A percentile compares a stretch with the other conserved stretches of the same genome.
phyloP scores from a whole-genome alignment of 2,329 filamentous ascomycete genomes.

The Eurotiales sp. region DNA sequence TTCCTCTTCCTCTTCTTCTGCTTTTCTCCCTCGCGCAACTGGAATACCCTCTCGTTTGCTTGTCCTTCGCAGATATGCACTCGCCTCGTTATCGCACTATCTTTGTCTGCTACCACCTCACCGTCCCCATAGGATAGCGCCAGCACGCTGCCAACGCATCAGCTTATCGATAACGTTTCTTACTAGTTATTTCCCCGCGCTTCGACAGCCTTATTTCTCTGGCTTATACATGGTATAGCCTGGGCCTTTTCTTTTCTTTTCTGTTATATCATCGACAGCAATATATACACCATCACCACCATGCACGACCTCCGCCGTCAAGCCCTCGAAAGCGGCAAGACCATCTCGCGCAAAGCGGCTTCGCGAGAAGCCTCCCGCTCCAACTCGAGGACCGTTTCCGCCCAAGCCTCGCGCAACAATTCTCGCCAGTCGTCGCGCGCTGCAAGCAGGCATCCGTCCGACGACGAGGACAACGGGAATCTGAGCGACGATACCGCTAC shows the following conservation, averaged over 20 bases:
- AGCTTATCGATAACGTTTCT: not conserved
- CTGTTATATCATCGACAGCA: not conserved
- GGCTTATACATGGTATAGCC: too few relatives aligned
- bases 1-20: not conserved
- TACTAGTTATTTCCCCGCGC: not conserved
- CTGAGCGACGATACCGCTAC: conserved; percentile 55
- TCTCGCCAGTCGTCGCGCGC: conserved; percentile 54
- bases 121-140: conserved; percentile 17
- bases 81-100: not conserved
- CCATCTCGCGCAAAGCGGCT: conserved; percentile 59
- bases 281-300: conserved; percentile 14
- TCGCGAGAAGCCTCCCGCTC: conserved; percentile 53
- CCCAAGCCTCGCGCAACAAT: conserved; percentile 49
- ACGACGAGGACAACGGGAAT: conserved; percentile 55
- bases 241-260: not conserved
- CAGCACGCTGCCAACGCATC: conserved; percentile 8
- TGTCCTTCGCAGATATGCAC: conserved; percentile 11
- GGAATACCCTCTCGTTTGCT: too few relatives aligned
- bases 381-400: conserved; percentile 51
- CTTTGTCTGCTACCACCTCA: conserved; percentile 10
- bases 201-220: too few relatives aligned
- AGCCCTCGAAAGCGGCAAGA: conserved; percentile 63
- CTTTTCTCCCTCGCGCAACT: not conserved
- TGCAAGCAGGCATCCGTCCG: conserved; percentile 53
- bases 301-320: conserved; percentile 53